Evolutionary conservation across 306 rosid genomes (phyloP), one percentile per base, ranked within the genome.

Genomic region (Ziziphus jujuba): DNA sequence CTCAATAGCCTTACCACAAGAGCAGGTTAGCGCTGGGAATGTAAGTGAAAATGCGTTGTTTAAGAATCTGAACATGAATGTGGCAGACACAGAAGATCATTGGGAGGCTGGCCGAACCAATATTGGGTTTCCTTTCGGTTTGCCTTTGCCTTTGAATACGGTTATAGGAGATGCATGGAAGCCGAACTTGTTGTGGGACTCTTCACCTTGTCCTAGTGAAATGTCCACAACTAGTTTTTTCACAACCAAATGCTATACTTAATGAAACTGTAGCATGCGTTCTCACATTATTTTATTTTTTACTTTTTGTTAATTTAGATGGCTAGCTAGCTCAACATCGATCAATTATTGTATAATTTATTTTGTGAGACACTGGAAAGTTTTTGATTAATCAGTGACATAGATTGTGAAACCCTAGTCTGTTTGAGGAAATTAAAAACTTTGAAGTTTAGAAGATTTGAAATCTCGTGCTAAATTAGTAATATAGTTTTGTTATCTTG

Each of bases 161-260:
- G 71, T 34, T 19, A 56, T 56, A 66, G 84, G 78, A 7, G 85
- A 86, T 63, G 82, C 82, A 74, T 89, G 96, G 92, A 89, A 86
- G 84, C 79, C 96, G 56, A 84, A 78, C 74, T 56, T 87, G 82
- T 74, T 71, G 61, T 89, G 92, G 92, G 92, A 89, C 63, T 77
- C 90, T 72, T 84, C 90, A 21, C 76, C 86, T 40, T 86, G 89
- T 70, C 91, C 96, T 10, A 77, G 73, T 75, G 87, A 89, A 74
- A 72, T 82, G 79, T 85, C 86, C 66, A 84, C 87, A 33, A 8
- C 45, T 40, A 83, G 58, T 82, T 80, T 70, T 66, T 75, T 84
- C 58, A 64, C 75, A 34, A 86, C 87, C 59, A 86, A 85, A 79
- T 80, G 92, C 79, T 82, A 80, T 56, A 82, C 90, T 74, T 84